Conservation (phyloP, 176 grass and related monocot genomes). For the barley (Hordeum vulgare) region MorexV3_pseudomolecules_assembly NC_058521.1:25578332-25578831, state of each 20-base stretch:
- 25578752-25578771: constrained; percentile 27
- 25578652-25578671: constrained; percentile 12
- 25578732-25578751: constrained; percentile 34
- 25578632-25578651: constrained; percentile 8
- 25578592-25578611: background rate
- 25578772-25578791: constrained; percentile 9
- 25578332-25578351: background rate
- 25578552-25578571: background rate
- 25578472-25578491: background rate
- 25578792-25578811: constrained; percentile 18
- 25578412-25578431: background rate
- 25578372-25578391: background rate
- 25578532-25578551: background rate
- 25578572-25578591: background rate
- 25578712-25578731: constrained; percentile 28
- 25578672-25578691: constrained; percentile 13
- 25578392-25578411: background rate
- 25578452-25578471: background rate
- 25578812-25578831: constrained; percentile 33
- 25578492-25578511: background rate
- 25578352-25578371: background rate
- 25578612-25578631: background rate
- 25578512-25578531: background rate
- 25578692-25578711: background rate
- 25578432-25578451: background rate